Base-by-base conservation (phyloP, 2,329 filamentous ascomycete species). In the Ceratocystiopsis brevicomis region DNA sequence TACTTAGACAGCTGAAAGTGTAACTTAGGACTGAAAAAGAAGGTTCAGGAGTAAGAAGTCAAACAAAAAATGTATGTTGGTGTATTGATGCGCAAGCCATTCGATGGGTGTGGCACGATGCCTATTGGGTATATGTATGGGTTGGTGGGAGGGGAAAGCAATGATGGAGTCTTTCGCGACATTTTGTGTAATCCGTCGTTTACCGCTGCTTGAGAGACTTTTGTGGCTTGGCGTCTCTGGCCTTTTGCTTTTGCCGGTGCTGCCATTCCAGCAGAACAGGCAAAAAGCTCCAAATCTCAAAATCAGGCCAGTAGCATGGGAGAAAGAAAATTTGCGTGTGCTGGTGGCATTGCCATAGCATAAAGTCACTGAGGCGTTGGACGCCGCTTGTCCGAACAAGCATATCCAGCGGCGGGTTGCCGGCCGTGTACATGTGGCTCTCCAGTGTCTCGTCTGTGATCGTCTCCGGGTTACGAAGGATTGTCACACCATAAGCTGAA, bases 341-440 rank as follows among this genome's bases (percentile, higher is more conserved):
- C 56, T 94, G 76, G 56, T 96, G 87, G 53, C 84, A 90, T 61
- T 98, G 90, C 90, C 90, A 98, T 33, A 98, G 76, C 87, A 98
- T 90, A 54, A 96, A 98, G 58, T 98, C 90, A 56, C 86, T 95
- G 46, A 98, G 66, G 40, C 90, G 73, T 59, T 87, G 81, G 14
- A 98, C 90, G 25, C 87, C 88, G 49, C 86, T 95, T 5, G 90
- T 98, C 41, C 90, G 76, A 41, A 98, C 72, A 44, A 98, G 77
- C 13, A 98, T 70, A 56, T 98, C 90, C 37, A 96, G 65, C 1
- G 90, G 90, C 15, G 90, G 90, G 48, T 82, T 78, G 43, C 76
- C 75, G 40, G 80, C 74, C 4, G 88, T 96, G 62, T 93, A 90
- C 64, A 92, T 84, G 61, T 95, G 85, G 47, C 76, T 74, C 43